Evolutionary conservation across 805 yeast genomes (phyloP).

Genomic region (Ogataea zsoltii): DNA sequence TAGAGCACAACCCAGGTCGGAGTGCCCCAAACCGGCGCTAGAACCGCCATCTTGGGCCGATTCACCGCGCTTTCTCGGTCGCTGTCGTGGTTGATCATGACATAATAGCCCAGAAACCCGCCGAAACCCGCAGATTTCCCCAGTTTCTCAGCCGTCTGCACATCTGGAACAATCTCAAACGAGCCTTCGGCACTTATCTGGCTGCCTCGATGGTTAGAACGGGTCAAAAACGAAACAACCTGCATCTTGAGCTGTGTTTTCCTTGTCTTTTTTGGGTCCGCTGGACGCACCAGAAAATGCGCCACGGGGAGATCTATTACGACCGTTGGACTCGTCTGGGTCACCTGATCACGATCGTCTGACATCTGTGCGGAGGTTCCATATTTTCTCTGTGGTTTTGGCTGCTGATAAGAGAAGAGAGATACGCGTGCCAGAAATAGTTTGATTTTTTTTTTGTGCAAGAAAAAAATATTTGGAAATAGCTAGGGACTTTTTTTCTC

Average conservation of each 20-base stretch:
- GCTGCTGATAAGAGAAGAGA: not conserved
- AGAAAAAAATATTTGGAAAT: too few relatives aligned
- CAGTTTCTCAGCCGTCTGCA: slow-evolving; percentile 1
- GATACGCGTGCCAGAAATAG: not conserved
- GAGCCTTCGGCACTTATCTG: not conserved
- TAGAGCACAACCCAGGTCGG: slow-evolving; percentile 13
- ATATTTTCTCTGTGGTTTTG: not conserved
- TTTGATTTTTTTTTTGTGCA: not conserved
- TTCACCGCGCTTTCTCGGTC: not conserved
- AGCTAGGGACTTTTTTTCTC: not conserved
- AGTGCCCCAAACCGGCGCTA: slow-evolving; percentile 7
- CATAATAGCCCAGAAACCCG: slow-evolving; percentile 11
- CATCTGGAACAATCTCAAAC: slow-evolving; percentile 9
- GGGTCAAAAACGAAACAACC: slow-evolving; percentile 9
- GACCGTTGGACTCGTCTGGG: not conserved
- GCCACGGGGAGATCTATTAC: not conserved
- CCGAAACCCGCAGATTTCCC: not conserved
- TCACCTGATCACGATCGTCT: not conserved
- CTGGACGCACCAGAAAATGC: slow-evolving; percentile 3
- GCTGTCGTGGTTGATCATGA: not conserved
- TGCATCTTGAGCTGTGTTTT: not conserved
- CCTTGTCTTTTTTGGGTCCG: slow-evolving; percentile 1
- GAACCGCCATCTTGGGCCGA: slow-evolving; percentile 1
- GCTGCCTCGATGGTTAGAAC: not conserved
- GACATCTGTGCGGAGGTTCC: not conserved